Conservation (phyloP, 495 filamentous ascomycete genomes). For the Trypethelium eluteriae region DNA sequence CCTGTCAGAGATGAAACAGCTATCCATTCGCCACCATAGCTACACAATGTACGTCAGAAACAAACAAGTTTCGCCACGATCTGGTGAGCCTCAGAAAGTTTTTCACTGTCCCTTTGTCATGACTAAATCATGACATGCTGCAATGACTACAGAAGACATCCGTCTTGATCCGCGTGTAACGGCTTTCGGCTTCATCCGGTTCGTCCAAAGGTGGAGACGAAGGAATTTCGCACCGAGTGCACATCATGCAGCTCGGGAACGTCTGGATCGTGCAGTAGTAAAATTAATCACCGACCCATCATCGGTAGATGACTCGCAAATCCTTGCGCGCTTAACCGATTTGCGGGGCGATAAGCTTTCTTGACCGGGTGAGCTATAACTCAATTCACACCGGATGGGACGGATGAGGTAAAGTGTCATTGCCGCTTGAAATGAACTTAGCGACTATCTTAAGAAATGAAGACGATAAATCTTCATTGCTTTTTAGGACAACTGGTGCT, state of each 20-base stretch:
- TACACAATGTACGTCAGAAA: neutral
- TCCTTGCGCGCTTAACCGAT: neutral
- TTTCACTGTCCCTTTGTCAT: neutral
- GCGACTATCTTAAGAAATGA: neutral
- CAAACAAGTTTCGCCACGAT: neutral
- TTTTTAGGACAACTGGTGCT: too few relatives aligned
- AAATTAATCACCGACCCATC: neutral
- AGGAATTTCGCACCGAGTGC: neutral
- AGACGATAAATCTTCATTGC: too few relatives aligned
- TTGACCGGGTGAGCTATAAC: neutral
- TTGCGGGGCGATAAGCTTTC: neutral
- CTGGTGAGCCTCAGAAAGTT: neutral
- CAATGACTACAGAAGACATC: neutral
- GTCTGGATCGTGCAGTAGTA: conserved; percentile 1
- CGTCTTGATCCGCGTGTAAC: neutral
- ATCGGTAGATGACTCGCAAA: too few relatives aligned
- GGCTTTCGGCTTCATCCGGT: conserved; percentile 8
- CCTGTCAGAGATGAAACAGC: conserved; percentile 1
- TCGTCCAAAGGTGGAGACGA: neutral
- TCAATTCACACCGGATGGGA: neutral
- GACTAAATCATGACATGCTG: conserved; percentile 1
- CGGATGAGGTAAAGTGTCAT: conserved; percentile 1
- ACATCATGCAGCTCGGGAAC: conserved; percentile 11
- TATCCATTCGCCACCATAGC: neutral
- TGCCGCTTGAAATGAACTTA: conserved; percentile 4